A percentile compares a stretch with the other conserved stretches of the same genome.
Evolutionary conservation across 2,329 filamentous ascomycete species (phyloP).

Genomic region (Scedosporium aurantiacum): DNA sequence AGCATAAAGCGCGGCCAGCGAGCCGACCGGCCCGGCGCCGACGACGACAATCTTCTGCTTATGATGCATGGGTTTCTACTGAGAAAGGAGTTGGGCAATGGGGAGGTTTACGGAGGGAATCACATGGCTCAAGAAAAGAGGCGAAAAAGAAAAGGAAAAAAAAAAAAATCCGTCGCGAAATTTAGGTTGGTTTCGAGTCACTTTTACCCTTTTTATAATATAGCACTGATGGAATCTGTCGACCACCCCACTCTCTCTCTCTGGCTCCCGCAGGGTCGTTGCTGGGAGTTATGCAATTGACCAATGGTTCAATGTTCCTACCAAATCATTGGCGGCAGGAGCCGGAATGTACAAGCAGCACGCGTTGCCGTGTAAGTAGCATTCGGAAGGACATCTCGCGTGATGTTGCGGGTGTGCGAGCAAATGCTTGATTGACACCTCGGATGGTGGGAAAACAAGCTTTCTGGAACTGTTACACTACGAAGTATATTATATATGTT

Average conservation of each 20-base stretch:
- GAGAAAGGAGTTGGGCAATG: not conserved
- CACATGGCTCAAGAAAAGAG: not conserved
- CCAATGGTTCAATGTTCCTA: not conserved
- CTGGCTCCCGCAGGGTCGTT: too few species aligned
- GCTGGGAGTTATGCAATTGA: too few species aligned
- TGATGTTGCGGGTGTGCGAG: too few species aligned
- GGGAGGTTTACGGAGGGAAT: not conserved
- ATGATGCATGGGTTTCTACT: not conserved
- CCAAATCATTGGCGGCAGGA: not conserved
- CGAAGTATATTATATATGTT: too few species aligned
- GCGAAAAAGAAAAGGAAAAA: not conserved
- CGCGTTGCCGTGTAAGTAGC: too few species aligned
- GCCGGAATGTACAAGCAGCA: too few species aligned
- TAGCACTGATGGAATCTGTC: not conserved
- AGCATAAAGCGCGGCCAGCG: constrained; percentile 84
- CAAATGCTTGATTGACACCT: too few species aligned
- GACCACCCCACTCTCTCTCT: not conserved
- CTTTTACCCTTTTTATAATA: not conserved
- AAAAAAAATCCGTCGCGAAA: not conserved
- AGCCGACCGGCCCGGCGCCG: constrained; percentile 87
- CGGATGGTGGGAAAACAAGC: too few species aligned
- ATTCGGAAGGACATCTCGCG: too few species aligned
- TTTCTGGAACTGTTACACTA: too few species aligned
- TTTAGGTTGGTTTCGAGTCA: not conserved
- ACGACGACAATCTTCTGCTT: constrained; percentile 68